Percentiles rank a stretch among this genome's conserved stretches.
These are phyloP conservation scores for Geosiphon pyriformis DNA, from an alignment of 192 early-diverging fungal species.

Conservation along the genomic window DNA sequence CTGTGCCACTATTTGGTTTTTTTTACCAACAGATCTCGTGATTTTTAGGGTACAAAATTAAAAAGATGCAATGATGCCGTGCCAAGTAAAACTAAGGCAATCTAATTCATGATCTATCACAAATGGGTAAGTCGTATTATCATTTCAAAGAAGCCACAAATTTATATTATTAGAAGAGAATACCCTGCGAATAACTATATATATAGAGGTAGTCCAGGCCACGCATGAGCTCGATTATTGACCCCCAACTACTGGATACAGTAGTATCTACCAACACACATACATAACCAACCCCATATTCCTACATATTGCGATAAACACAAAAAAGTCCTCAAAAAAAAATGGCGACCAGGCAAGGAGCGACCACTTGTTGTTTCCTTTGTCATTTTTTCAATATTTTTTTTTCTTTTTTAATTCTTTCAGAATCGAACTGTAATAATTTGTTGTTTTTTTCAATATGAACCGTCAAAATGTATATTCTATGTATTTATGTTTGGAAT, in stretches of 20 bases:
- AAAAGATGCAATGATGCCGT: too few species aligned
- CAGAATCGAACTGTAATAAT: too few species aligned
- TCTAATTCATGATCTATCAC: too few species aligned
- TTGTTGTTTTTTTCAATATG: too few species aligned
- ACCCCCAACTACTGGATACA: background rate
- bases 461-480: background rate
- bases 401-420: too few species aligned
- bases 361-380: background rate
- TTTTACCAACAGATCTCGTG: too few species aligned
- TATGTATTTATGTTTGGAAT: background rate
- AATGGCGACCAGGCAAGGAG: conserved; percentile 16
- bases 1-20: too few species aligned
- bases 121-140: too few species aligned
- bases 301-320: background rate
- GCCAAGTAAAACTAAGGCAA: too few species aligned
- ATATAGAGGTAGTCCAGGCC: conserved; percentile 1
- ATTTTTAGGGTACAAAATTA: too few species aligned
- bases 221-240: background rate
- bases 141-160: too few species aligned
- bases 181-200: background rate
- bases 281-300: background rate
- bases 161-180: too few species aligned
- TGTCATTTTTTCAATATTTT: background rate
- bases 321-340: conserved; percentile 2
- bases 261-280: background rate